Conservation (phyloP, 2,329 filamentous ascomycete genomes). For the Canariomyces notabilis region DNA sequence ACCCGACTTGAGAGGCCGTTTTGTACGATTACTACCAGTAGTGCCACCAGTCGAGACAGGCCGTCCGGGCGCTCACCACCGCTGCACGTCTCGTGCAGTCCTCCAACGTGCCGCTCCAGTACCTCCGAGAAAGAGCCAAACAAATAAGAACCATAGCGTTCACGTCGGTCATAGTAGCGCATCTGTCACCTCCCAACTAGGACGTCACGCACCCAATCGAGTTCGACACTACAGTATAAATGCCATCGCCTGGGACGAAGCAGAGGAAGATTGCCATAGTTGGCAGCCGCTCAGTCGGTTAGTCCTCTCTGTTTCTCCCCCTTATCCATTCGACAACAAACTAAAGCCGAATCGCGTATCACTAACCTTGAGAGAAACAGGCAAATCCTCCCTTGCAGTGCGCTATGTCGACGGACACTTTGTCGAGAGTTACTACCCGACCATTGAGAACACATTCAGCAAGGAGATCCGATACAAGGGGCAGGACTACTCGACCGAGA, state of each 20-base stretch:
- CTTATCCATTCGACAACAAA: neutral
- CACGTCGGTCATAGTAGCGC: no score
- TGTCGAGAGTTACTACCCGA: conserved; percentile 98
- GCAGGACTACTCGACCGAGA: conserved; percentile 92
- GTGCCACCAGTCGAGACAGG: no score
- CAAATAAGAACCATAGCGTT: no score
- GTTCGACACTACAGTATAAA: conserved; percentile 29
- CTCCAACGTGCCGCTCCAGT: no score
- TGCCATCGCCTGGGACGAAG: conserved; percentile 69
- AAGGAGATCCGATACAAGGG: conserved; percentile 90
- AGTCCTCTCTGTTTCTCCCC: conserved; percentile 22
- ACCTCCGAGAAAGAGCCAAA: no score
- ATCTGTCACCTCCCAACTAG: no score
- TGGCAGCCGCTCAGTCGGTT: conserved; percentile 80
- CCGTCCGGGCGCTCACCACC: no score
- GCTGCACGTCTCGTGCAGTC: no score
- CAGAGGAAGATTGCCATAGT: conserved; percentile 95
- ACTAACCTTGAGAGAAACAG: no score
- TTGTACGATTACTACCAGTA: no score
- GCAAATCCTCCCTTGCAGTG: conserved; percentile 95
- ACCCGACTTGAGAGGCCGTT: no score
- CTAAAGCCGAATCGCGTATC: neutral
- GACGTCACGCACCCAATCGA: neutral
- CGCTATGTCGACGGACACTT: conserved; percentile 98
- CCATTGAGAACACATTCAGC: conserved; percentile 98